Base-by-base conservation (phyloP, 257 asterid genomes). In the Nicotiana attenuata region DNA sequence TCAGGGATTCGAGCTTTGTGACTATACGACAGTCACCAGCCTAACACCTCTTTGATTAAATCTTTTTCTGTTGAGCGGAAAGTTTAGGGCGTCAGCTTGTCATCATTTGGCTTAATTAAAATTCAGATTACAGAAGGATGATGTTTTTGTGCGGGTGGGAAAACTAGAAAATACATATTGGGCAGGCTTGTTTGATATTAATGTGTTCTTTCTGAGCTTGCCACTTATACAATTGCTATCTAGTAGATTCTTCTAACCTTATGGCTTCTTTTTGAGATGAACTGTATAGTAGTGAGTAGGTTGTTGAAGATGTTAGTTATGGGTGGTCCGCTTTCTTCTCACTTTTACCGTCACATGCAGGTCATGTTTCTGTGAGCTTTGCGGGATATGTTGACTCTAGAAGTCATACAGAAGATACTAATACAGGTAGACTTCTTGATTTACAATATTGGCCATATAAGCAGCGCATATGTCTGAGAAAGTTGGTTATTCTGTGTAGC, bases 321-420 rank as follows among this genome's bases (percentile, higher is more conserved):
- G 19, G 29, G 33, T 71, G 35, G 60, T 71, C 20, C n/a, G 14
- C 19, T 16, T 45, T 20, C 8, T 45, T 71, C 60, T 65, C 8
- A 80, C 17, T 35, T 45, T 64, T 80, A 47, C 41, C 60, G 17
- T 50, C 45, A 47, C 77, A 80, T 28, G 19, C 83, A 80, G 83
- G 19, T 31, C 83, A 65, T 80, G 78, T 80, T 65, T 80, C 83
- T 65, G 78, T 65, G 78, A 65, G 83, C 66, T 80, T 80, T 80
- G 45, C 83, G 7, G 83, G 83, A 65, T 69, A 80, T 64, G 83
- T 68, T 64, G 83, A 80, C 65, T 11, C 56, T 17, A 80, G 82
- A 73, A 73, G 61, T 50, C 79, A 73, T 50, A 50, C 79, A 73
- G 79, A 73, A 50, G 79, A 73, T 4, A 73, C 63, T 73, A 73